phyloP scores from a whole-genome alignment of 1,284 basidiomycete genomes.

The Athelia psychrophila region DNA sequence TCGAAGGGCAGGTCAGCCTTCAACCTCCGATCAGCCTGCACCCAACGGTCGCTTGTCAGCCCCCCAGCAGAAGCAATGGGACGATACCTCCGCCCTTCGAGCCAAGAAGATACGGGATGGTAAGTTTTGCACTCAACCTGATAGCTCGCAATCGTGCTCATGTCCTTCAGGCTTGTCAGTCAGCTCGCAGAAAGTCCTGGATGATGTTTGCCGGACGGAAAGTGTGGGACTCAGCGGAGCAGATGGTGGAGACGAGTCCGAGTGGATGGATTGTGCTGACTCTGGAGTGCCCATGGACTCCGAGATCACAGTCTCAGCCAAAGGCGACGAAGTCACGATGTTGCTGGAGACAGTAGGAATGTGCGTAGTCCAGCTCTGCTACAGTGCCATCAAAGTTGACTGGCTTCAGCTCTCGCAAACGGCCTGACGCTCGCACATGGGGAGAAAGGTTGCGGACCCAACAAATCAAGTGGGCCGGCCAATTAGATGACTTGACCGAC shows the following conservation, averaged over 20 bases:
- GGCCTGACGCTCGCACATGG: neutral
- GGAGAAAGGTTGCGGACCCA: neutral
- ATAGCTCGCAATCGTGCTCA: neutral
- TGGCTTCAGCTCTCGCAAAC: neutral
- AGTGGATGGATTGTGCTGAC: neutral
- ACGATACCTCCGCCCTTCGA: neutral
- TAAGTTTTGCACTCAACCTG: neutral
- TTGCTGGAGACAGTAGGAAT: neutral
- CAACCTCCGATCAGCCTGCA: neutral
- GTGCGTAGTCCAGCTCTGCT: neutral
- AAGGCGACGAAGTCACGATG: neutral
- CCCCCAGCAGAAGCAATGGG: neutral
- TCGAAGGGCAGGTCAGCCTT: neutral
- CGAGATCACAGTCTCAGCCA: neutral
- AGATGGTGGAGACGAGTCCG: neutral
- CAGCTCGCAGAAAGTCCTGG: neutral
- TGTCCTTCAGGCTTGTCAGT: neutral
- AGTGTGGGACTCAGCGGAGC: neutral
- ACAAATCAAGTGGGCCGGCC: neutral
- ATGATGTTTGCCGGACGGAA: neutral
- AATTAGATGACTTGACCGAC: neutral
- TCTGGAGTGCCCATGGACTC: neutral
- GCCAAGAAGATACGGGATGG: neutral
- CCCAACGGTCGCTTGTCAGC: neutral
- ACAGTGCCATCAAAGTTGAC: neutral